phyloP scores from a whole-genome alignment of 176 grass and related monocot genomes.

The Luzula sylvatica region DNA sequence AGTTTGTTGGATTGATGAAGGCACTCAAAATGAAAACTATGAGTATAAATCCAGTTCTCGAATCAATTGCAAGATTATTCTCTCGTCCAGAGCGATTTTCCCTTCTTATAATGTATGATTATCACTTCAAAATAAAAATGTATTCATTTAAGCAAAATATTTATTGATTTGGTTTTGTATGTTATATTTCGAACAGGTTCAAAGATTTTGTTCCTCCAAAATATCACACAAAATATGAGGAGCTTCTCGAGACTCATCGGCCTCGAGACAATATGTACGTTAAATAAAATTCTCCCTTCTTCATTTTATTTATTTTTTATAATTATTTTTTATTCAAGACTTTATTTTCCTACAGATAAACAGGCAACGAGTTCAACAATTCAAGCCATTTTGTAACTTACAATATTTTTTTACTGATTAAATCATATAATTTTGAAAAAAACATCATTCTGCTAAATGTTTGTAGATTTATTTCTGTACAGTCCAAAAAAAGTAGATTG shows the following conservation, averaged over 20 bases:
- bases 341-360: neutral
- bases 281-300: neutral
- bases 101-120: conserved; percentile 76
- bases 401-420: too few species aligned
- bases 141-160: neutral
- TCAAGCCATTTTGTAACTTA: too few species aligned
- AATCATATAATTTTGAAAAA: too few species aligned
- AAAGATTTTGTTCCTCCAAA: conserved; percentile 82
- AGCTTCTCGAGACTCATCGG: conserved; percentile 42
- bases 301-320: neutral
- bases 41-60: conserved; percentile 47
- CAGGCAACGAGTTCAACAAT: neutral
- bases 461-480: neutral
- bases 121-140: conserved; percentile 2
- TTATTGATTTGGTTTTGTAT: conserved; percentile 21
- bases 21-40: conserved; percentile 74
- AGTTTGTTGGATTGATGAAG: conserved; percentile 87
- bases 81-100: conserved; percentile 39
- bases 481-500: neutral
- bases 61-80: conserved; percentile 82
- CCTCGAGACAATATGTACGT: conserved; percentile 25
- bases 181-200: conserved; percentile 43
- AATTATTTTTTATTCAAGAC: neutral
- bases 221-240: conserved; percentile 64
- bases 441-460: too few species aligned